These are phyloP conservation scores for Alternaria incomplexa DNA, from an alignment of 2,329 filamentous ascomycete genomes.

Conservation along the genomic window DNA sequence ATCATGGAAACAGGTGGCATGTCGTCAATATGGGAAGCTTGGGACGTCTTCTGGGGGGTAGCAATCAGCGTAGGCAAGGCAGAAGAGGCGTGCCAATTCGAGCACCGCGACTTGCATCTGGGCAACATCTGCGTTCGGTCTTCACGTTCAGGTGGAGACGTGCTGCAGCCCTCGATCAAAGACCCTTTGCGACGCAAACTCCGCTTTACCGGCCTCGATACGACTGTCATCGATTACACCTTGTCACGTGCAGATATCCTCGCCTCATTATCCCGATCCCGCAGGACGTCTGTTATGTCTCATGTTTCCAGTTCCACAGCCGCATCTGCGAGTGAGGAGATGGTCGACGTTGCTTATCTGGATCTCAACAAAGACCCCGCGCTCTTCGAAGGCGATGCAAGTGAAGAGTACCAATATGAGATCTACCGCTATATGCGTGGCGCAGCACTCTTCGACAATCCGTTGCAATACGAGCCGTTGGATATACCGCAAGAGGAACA, in stretches of 20 bases:
- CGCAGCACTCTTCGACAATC: constrained; percentile 53
- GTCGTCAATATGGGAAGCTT: constrained; percentile 54
- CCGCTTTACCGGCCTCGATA: constrained; percentile 62
- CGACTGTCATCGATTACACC: constrained; percentile 72
- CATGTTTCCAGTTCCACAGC: constrained; percentile 10
- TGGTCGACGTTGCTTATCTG: constrained; percentile 50
- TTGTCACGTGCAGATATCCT: constrained; percentile 65
- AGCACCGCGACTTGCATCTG: constrained; percentile 70
- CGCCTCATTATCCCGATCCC: constrained; percentile 6
- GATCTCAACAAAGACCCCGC: constrained; percentile 53
- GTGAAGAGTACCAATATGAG: constrained; percentile 61
- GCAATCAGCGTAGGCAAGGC: constrained; percentile 66
- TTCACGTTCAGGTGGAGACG: constrained; percentile 28
- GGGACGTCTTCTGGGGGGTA: constrained; percentile 73
- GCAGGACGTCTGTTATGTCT: constrained; percentile 15
- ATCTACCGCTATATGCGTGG: constrained; percentile 62
- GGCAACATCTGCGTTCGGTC: constrained; percentile 68
- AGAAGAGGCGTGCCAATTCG: constrained; percentile 65
- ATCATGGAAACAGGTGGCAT: constrained; percentile 45
- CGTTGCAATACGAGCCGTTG: constrained; percentile 35
- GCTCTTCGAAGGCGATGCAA: constrained; percentile 56
- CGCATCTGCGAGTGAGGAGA: neutral
- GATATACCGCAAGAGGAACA: neutral
- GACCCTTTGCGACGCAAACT: constrained; percentile 49
- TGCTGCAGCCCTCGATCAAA: constrained; percentile 42